phyloP scores from a whole-genome alignment of 768 basidiomycete genomes.

The Lepiota brunneoincarnata region DNA sequence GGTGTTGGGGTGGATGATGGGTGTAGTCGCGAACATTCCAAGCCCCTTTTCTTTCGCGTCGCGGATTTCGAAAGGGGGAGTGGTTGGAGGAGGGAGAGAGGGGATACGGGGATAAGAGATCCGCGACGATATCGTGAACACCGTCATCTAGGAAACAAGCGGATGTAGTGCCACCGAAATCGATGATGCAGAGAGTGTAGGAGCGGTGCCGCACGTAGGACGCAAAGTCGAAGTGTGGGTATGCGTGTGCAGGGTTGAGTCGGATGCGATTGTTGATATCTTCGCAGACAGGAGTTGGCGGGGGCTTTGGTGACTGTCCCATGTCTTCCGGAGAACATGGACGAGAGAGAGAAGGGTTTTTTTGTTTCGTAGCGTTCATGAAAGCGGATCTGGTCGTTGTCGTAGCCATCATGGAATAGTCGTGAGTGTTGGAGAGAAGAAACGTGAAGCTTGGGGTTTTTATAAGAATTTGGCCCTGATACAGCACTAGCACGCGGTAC shows the following conservation, averaged over 20 bases:
- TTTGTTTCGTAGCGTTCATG: neutral
- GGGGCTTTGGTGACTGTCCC: neutral
- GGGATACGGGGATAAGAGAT: neutral
- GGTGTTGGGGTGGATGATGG: slow-evolving; percentile 28
- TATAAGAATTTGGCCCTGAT: neutral
- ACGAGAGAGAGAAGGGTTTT: neutral
- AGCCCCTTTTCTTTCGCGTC: slow-evolving; percentile 28
- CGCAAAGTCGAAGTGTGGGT: slow-evolving; percentile 25
- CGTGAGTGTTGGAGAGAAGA: neutral
- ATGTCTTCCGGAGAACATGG: neutral
- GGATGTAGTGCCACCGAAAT: slow-evolving; percentile 19
- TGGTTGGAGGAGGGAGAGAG: neutral
- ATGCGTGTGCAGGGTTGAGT: slow-evolving; percentile 19
- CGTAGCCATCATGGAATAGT: neutral
- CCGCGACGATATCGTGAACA: slow-evolving; percentile 25
- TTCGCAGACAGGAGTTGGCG: slow-evolving; percentile 1
- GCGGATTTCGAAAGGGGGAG: slow-evolving; percentile 20
- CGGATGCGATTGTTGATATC: slow-evolving; percentile 19
- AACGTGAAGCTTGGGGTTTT: neutral
- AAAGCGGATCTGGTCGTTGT: neutral
- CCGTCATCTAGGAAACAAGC: slow-evolving; percentile 29
- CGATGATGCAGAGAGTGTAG: slow-evolving; percentile 21
- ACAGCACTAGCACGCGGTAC: slow-evolving; percentile 3
- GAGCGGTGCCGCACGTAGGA: slow-evolving; percentile 23
- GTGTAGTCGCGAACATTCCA: slow-evolving; percentile 33